phyloP scores from a whole-genome alignment of 306 rosid species.

The Sicyos edulis region DNA sequence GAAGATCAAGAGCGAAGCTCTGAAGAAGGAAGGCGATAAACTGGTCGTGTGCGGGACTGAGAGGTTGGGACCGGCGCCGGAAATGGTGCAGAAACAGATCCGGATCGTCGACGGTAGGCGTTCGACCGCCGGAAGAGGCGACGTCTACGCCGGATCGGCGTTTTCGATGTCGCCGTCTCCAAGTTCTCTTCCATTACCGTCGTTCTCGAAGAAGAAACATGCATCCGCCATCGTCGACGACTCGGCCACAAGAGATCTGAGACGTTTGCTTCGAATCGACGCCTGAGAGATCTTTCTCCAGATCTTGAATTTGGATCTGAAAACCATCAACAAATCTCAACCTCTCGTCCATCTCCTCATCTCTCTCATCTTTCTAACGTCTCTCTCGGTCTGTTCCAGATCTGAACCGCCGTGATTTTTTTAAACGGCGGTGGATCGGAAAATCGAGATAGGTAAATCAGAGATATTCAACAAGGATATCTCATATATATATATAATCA shows the following conservation, averaged over 20 bases:
- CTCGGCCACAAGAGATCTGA: constrained; percentile 75
- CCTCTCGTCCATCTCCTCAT: not conserved
- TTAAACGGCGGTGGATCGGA: constrained; percentile 60
- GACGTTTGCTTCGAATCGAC: constrained; percentile 78
- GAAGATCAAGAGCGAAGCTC: constrained; percentile 30
- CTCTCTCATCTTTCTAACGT: constrained; percentile 21
- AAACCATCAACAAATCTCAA: not conserved
- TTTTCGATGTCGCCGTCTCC: constrained; percentile 74
- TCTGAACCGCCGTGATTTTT: constrained; percentile 62
- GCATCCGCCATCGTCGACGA: constrained; percentile 36
- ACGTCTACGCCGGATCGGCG: constrained; percentile 83
- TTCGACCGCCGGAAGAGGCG: constrained; percentile 21
- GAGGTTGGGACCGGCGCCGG: constrained; percentile 53
- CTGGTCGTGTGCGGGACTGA: constrained; percentile 45
- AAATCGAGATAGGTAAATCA: constrained; percentile 24
- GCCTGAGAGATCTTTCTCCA: constrained; percentile 14
- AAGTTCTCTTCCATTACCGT: constrained; percentile 76
- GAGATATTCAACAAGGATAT: not conserved
- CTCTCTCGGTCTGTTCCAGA: constrained; percentile 23
- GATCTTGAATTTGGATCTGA: constrained; percentile 10
- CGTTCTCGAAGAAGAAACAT: constrained; percentile 56
- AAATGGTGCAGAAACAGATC: constrained; percentile 39
- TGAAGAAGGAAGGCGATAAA: constrained; percentile 37
- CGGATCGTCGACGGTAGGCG: constrained; percentile 32
- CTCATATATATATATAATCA: too few species aligned